Evolutionary conservation across 2,329 filamentous ascomycete genomes (phyloP), one percentile per base, ranked within the genome.

Genomic region (Cladophialophora psammophila): DNA sequence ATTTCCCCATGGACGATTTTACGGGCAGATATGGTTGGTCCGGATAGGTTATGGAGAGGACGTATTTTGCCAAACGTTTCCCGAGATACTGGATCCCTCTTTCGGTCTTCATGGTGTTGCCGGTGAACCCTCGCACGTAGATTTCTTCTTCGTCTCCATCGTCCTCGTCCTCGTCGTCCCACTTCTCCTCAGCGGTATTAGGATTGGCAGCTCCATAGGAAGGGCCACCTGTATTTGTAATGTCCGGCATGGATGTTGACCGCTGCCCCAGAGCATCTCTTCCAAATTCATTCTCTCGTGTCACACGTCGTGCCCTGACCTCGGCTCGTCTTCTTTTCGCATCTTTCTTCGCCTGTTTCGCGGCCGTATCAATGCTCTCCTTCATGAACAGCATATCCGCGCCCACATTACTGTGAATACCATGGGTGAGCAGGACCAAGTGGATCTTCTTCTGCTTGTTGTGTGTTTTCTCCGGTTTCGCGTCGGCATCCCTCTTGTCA

Each of bases 351-450:
- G 92, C 90, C 76, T 94, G 88, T 73, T 84, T 90, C 3, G 90
- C 90, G 2, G 92, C 89, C 34, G 89, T 88, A 80, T 99, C 95
- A 69, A 99, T 98, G 78, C 93, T 96, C 79, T 99, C 95, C 76
- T 99, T 99, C 77, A 99, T 81, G 76, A 92, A 99, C 20, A 99
- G 83, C 95, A 99, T 97, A 77, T 99, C 95, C 26, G 93, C 91
- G 5, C 95, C 93, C 12, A 97, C 84, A 77, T 99, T 99, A 79
- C 94, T 97, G 78, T 99, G 95, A 70, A 99, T 79, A 0, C 95
- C 95, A 80, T 99, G 95, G 0, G 95, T 98, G 58, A 99, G 80
- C 38, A 99, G 85, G 31, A 99, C 95, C 50, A 99, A 82, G 76
- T 99, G 95, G 1, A 99, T 84, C 71, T 90, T 94, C 79, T 92